A percentile compares a stretch with the other conserved stretches of the same genome.
Conservation (phyloP, 2,329 filamentous ascomycete genomes). For the Neonectria neomacrospora region DNA sequence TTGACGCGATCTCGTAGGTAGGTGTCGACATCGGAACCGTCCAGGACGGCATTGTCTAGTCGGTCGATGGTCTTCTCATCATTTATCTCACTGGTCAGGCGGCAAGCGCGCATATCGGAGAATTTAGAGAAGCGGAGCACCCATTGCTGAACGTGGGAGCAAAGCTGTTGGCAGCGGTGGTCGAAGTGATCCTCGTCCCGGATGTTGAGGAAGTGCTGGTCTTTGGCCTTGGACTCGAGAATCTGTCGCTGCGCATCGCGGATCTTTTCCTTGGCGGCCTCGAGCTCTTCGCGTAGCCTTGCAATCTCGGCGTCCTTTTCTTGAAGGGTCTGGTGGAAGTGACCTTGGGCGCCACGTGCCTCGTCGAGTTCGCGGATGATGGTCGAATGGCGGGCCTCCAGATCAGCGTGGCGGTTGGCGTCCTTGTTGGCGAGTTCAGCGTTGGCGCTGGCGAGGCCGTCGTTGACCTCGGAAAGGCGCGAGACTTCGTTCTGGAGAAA, state of each 20-base stretch:
- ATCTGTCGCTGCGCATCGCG: constrained; percentile 65
- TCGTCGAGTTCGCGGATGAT: constrained; percentile 76
- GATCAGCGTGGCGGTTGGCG: constrained; percentile 73
- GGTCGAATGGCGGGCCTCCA: constrained; percentile 74
- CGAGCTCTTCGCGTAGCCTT: constrained; percentile 80
- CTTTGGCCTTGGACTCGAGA: constrained; percentile 67
- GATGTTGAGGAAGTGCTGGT: constrained; percentile 79
- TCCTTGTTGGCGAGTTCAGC: constrained; percentile 80
- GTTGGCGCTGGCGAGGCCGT: constrained; percentile 81
- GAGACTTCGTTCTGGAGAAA: constrained; percentile 85
- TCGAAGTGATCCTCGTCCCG: constrained; percentile 97
- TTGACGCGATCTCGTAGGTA: constrained; percentile 89
- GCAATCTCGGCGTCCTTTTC: constrained; percentile 88
- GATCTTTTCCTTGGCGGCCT: constrained; percentile 73
- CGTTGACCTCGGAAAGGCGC: constrained; percentile 84
- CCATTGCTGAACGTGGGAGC: constrained; percentile 97
- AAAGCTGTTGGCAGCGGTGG: constrained; percentile 91
- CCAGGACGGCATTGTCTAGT: constrained; percentile 92
- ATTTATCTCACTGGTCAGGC: constrained; percentile 82
- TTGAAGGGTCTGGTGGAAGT: constrained; percentile 73
- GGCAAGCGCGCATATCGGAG: constrained; percentile 90
- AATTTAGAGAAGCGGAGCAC: constrained; percentile 97
- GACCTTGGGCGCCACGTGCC: constrained; percentile 70
- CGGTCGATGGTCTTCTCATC: constrained; percentile 95
- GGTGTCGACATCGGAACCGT: constrained; percentile 90